A percentile compares a stretch with the other conserved stretches of the same genome.
Evolutionary conservation across 1,284 basidiomycete species (phyloP).

Genomic region (Limonomyces culmigenus): DNA sequence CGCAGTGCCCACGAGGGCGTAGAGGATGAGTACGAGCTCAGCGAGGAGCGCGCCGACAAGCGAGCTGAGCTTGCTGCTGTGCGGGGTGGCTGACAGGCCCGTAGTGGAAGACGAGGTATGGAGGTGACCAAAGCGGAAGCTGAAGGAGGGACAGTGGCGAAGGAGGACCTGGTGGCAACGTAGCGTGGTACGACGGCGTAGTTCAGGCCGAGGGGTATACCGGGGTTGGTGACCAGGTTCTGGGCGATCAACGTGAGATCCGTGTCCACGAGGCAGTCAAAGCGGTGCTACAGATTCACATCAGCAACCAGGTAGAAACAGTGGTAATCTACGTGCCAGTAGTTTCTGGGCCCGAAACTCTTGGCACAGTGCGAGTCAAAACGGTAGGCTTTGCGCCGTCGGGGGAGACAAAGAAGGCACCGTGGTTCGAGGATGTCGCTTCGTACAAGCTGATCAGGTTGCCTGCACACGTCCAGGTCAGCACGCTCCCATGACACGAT

Average conservation of each 20-base stretch:
- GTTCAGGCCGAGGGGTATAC: not conserved
- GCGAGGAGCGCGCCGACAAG: no score
- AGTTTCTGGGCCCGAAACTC: not conserved
- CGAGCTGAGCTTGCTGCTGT: no score
- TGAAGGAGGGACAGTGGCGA: no score
- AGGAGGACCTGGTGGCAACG: not conserved
- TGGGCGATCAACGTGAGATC: not conserved
- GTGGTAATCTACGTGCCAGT: not conserved
- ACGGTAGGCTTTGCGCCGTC: not conserved
- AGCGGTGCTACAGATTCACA: not conserved
- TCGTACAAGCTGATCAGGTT: not conserved
- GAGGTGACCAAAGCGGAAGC: no score
- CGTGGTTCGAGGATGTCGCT: not conserved
- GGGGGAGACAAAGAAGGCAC: not conserved
- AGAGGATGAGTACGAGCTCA: no score
- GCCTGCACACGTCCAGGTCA: no score
- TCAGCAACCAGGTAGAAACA: not conserved
- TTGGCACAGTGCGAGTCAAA: not conserved
- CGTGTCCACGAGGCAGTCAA: not conserved
- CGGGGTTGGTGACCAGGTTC: not conserved
- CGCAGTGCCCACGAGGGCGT: no score
- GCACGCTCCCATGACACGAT: no score
- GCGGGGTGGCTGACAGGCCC: no score
- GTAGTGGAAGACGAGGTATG: no score
- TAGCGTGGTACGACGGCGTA: not conserved